Evolutionary conservation across 108 stramenopile species (phyloP).

Genomic region (Parmales sp.): DNA sequence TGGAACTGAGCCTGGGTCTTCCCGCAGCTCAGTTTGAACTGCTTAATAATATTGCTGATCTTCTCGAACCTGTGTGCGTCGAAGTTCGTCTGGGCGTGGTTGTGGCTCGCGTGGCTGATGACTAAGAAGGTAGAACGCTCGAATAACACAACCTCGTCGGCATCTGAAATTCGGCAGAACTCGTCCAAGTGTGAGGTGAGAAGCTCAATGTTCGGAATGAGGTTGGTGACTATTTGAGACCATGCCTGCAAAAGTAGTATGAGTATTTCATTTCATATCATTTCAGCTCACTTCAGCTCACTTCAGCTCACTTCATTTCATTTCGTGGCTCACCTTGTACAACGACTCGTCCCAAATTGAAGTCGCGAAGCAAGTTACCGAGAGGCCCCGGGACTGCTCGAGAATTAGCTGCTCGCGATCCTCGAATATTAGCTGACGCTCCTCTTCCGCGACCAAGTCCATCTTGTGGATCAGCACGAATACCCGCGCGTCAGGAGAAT

Average conservation of each 20-base stretch:
- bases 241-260: too few species aligned
- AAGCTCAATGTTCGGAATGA: slow-evolving; percentile 91
- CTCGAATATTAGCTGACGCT: slow-evolving; percentile 69
- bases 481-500: slow-evolving; percentile 86
- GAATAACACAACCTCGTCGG: slow-evolving; percentile 97
- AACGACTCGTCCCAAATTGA: slow-evolving; percentile 99
- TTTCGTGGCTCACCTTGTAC: slow-evolving; percentile 75
- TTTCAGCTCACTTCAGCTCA: too few species aligned
- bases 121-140: slow-evolving; percentile 96
- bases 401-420: slow-evolving; percentile 68
- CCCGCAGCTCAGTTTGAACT: slow-evolving; percentile 93
- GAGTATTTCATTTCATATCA: too few species aligned
- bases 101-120: slow-evolving; percentile 65
- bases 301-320: background rate
- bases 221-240: slow-evolving; percentile 90
- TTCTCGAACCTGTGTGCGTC: slow-evolving; percentile 99
- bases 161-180: slow-evolving; percentile 86
- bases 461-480: slow-evolving; percentile 99
- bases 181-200: slow-evolving; percentile 82
- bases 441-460: slow-evolving; percentile 85
- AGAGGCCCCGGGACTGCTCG: slow-evolving; percentile 37
- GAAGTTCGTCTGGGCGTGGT: slow-evolving; percentile 48
- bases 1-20: slow-evolving; percentile 91
- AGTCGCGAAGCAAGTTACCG: slow-evolving; percentile 81
- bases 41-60: slow-evolving; percentile 98